Evolutionary conservation across 352 stramenopile species (phyloP).

Genomic region (Thraustochytrium sp.): DNA sequence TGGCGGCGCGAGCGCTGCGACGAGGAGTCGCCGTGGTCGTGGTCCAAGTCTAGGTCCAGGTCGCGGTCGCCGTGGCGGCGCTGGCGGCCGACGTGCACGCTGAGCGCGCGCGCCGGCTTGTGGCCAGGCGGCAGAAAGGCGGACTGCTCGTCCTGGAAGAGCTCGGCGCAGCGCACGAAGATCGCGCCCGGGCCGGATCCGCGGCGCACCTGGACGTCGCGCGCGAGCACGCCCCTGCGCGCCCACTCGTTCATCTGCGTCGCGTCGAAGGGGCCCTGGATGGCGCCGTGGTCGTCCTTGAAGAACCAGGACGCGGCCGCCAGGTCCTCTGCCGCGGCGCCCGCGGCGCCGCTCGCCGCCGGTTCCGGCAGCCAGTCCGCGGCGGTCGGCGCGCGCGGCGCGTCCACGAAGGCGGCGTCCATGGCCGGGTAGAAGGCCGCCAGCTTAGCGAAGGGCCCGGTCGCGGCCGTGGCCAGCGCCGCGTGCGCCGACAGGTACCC

Average conservation of each 20-base stretch:
- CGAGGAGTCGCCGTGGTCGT: too few species aligned
- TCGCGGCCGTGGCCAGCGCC: background rate
- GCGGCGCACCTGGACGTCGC: background rate
- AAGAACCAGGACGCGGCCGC: background rate
- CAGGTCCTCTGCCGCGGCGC: too few species aligned
- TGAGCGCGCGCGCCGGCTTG: background rate
- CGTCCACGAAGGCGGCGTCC: background rate
- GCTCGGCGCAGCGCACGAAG: background rate
- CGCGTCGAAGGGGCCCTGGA: background rate
- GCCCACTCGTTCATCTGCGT: conserved; percentile 13
- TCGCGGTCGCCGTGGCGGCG: background rate
- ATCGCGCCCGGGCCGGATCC: background rate
- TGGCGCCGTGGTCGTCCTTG: background rate
- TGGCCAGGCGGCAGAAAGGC: background rate
- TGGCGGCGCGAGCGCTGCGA: background rate
- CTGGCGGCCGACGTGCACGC: background rate
- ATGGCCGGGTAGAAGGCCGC: background rate
- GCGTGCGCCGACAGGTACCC: background rate
- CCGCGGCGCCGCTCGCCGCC: background rate
- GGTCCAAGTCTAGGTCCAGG: background rate
- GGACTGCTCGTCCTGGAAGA: background rate
- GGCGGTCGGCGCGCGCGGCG: background rate
- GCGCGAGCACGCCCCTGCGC: background rate
- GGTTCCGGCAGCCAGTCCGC: background rate
- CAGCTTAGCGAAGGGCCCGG: background rate